Percentiles rank a stretch among this genome's conserved stretches.
phyloP scores from a whole-genome alignment of 2,329 filamentous ascomycete genomes.

The Trichoderma aggressivum region DNA sequence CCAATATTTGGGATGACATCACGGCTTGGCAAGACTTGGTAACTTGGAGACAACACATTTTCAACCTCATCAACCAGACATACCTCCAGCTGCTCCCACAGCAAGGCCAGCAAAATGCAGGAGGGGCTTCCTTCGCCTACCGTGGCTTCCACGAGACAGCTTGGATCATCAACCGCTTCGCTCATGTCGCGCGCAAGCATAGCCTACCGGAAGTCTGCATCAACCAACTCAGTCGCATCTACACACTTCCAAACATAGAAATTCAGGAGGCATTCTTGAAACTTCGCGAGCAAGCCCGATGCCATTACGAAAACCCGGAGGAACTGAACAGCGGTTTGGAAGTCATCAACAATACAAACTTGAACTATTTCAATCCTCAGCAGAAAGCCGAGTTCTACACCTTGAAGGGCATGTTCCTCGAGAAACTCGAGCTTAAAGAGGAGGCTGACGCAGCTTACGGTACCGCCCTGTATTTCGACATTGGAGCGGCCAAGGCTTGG shows the following conservation, averaged over 20 bases:
- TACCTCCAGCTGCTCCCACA: constrained; percentile 83
- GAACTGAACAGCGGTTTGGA: constrained; percentile 91
- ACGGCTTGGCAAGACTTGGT: constrained; percentile 98
- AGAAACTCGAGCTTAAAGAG: constrained; percentile 84
- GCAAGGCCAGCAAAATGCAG: constrained; percentile 70
- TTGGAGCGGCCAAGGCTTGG: constrained; percentile 95
- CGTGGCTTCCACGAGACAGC: constrained; percentile 97
- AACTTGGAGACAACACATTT: constrained; percentile 99
- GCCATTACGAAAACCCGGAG: constrained; percentile 92
- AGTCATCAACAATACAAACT: constrained; percentile 98
- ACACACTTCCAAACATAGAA: constrained; percentile 97
- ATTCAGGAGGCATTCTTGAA: constrained; percentile 99
- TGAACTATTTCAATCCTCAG: constrained; percentile 93
- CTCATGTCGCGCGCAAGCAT: constrained; percentile 95
- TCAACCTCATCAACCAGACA: constrained; percentile 91
- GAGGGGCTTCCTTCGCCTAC: constrained; percentile 84
- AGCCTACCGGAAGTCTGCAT: constrained; percentile 96
- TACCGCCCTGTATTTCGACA: constrained; percentile 91
- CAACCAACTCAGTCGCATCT: constrained; percentile 93
- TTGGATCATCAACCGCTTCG: constrained; percentile 99
- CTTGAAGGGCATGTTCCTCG: constrained; percentile 98
- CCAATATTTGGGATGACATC: constrained; percentile 99
- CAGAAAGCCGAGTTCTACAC: constrained; percentile 99
- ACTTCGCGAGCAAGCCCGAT: constrained; percentile 96
- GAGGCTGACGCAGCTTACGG: constrained; percentile 94